These are phyloP conservation scores for Eucalyptus coolabah DNA, from an alignment of 345 rosid species.

Conservation along the genomic window DNA sequence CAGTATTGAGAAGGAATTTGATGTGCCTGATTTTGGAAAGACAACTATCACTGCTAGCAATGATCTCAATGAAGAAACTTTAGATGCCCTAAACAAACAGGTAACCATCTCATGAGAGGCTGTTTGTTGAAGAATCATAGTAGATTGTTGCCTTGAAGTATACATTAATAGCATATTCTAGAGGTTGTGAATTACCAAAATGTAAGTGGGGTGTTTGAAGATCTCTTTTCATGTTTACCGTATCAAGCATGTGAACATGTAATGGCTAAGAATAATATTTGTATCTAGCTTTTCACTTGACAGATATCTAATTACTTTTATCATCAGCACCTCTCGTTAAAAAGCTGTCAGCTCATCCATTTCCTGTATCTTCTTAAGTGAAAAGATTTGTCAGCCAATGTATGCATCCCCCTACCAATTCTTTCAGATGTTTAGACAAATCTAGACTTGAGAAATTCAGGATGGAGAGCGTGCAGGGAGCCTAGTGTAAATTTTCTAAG, in stretches of 20 bases:
- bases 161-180: not conserved
- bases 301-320: not conserved
- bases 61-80: constrained; percentile 92
- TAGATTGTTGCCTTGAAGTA: not conserved
- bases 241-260: not conserved
- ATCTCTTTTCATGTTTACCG: not conserved
- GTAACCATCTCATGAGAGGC: constrained; percentile 4
- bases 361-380: not conserved
- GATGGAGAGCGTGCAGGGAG: not conserved
- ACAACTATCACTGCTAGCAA: constrained; percentile 81
- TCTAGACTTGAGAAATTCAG: not conserved
- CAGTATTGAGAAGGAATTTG: constrained; percentile 61
- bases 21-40: constrained; percentile 57
- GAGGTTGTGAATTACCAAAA: not conserved
- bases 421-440: not conserved
- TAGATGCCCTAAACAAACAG: constrained; percentile 95
- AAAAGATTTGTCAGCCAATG: not conserved
- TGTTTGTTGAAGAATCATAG: not conserved
- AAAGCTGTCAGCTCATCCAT: not conserved
- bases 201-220: not conserved
- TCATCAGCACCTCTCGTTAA: not conserved
- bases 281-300: not conserved
- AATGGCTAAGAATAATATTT: not conserved
- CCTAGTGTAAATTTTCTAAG: not conserved
- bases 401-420: not conserved